phyloP scores from a whole-genome alignment of 2,329 filamentous ascomycete species.

The Pseudogymnoascus sp. region DNA sequence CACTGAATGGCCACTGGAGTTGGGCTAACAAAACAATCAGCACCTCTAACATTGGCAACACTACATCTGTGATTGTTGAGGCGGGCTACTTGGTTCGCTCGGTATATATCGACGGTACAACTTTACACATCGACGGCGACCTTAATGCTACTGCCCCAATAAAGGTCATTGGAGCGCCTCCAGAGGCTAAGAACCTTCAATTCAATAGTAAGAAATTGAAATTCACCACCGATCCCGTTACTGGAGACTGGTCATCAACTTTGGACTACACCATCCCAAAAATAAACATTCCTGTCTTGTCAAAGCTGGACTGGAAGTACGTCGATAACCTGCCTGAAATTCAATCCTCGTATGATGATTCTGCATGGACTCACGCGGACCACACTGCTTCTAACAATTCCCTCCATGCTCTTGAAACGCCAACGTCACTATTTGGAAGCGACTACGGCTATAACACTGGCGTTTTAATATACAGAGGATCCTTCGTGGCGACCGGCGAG shows the following conservation, averaged over 20 bases:
- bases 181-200: conserved; percentile 44
- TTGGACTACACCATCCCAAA: conserved; percentile 44
- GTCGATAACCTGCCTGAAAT: conserved; percentile 68
- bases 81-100: conserved; percentile 59
- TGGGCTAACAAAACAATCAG: conserved; percentile 15
- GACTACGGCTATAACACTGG: conserved; percentile 72
- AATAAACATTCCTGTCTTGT: conserved; percentile 50
- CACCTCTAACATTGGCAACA: conserved; percentile 26
- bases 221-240: conserved; percentile 35
- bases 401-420: conserved; percentile 48
- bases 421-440: conserved; percentile 58
- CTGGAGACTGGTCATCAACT: conserved; percentile 43
- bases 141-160: conserved; percentile 62
- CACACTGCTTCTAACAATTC: conserved; percentile 53
- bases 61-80: conserved; percentile 50
- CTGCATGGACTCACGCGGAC: conserved; percentile 55
- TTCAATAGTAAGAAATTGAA: conserved; percentile 49
- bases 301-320: conserved; percentile 57
- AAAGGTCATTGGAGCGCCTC: conserved; percentile 59
- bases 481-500: conserved; percentile 56
- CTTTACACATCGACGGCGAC: conserved; percentile 60
- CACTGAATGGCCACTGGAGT: not conserved
- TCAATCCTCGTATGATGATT: conserved; percentile 57
- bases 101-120: conserved; percentile 47
- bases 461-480: conserved; percentile 61